phyloP scores from a whole-genome alignment of 345 rosid genomes.

The Ceriops tagal region DNA sequence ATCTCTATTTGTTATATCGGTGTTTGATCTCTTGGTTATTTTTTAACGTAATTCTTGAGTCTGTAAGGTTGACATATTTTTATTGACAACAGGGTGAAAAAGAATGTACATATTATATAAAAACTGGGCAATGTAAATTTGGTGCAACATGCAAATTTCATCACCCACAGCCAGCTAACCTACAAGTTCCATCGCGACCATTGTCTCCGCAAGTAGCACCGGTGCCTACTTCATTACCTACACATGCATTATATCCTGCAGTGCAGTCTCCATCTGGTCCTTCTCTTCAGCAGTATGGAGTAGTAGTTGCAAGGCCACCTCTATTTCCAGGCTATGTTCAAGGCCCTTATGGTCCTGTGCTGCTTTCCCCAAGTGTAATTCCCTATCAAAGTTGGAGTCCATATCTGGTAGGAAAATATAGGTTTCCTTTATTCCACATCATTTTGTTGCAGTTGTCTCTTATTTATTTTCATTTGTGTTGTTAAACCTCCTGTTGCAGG shows the following conservation, averaged over 20 bases:
- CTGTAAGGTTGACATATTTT: conserved; percentile 6
- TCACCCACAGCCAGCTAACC: conserved; percentile 66
- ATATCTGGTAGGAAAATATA: conserved; percentile 52
- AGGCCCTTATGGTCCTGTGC: conserved; percentile 68
- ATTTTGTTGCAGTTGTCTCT: background rate
- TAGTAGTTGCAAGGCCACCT: conserved; percentile 71
- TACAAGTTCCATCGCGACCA: conserved; percentile 49
- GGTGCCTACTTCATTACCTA: conserved; percentile 39
- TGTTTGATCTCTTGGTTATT: background rate
- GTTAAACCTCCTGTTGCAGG: conserved; percentile 32
- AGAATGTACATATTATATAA: conserved; percentile 84
- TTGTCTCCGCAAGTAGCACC: conserved; percentile 48
- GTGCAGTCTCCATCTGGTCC: conserved; percentile 61
- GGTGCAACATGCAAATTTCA: conserved; percentile 79
- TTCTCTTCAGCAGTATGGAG: conserved; percentile 69
- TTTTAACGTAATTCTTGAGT: background rate
- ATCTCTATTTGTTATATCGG: background rate
- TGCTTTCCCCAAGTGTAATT: conserved; percentile 67
- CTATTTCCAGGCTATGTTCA: conserved; percentile 62
- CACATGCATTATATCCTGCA: conserved; percentile 57
- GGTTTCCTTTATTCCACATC: background rate
- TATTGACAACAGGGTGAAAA: conserved; percentile 67
- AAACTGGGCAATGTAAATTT: conserved; percentile 90
- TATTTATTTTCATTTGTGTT: conserved; percentile 10
- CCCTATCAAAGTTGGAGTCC: conserved; percentile 66